Evolutionary conservation across 495 filamentous ascomycete genomes (phyloP), one percentile per base, ranked within the genome.

Genomic region (Xylaria longipes): DNA sequence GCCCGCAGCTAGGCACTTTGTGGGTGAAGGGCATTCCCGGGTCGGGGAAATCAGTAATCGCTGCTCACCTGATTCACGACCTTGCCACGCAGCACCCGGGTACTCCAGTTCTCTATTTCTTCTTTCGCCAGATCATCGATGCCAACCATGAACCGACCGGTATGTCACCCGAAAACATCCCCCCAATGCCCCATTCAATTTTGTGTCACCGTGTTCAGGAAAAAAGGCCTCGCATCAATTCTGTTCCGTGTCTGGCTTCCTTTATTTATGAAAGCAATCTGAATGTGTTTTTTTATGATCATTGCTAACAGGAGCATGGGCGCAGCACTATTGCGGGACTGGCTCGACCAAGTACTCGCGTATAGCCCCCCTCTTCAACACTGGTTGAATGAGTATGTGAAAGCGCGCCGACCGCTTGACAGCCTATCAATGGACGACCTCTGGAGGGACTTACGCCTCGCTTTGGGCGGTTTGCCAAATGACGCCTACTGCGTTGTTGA

Each of bases 21-120:
- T 87, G 85, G 84, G 80, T 87, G 58, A 83, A 81, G 70, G 86
- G 80, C n/a, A 82, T 87, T 41, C 80, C 86, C 8, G 87, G 87
- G 5, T 80, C 82, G 62, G 86, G 85, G 0, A 89, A 89, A 75
- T 82, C 78, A 14, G 85, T 89, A 25, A 57, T 86, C 20, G 85
- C 85, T 45, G 85, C 85, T 3, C 72, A 54, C 3, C 63, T 86
- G 15, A 76, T 81, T 43, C 29, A 75, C 17, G 57, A 73, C 5
- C 77, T 87, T 15, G 68, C 68, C 35, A 54, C 50, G 22, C 77
- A 75, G 67, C 61, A 65, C 43, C 61, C 61, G 1, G 79, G 65
- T 43, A 72, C 43, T 8, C 84, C 83, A 1, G 82, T 87, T 1
- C 75, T 88, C 0, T 87, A 75, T 71, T 88, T 89, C 77, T 89